A percentile compares a stretch with the other conserved stretches of the same genome.
Conservation (phyloP, 495 filamentous ascomycete genomes). For the Aspergillus olivimuriae region DNA sequence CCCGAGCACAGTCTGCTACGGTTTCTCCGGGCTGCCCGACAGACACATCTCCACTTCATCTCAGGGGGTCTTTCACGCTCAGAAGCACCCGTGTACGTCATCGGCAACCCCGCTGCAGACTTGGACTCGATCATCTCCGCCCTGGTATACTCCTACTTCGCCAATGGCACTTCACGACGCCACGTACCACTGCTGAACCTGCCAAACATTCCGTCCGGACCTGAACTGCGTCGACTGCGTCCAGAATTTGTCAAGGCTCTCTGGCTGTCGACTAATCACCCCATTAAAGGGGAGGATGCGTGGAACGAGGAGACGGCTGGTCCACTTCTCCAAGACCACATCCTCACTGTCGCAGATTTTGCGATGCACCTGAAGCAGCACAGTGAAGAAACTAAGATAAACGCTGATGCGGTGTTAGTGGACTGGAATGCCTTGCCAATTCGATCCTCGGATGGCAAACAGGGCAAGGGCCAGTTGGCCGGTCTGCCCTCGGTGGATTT, state of each 20-base stretch:
- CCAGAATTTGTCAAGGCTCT: conserved; percentile 63
- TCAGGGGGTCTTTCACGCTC: conserved; percentile 17
- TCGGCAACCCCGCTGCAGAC: conserved; percentile 54
- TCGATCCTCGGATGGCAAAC: conserved; percentile 23
- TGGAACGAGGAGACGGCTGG: conserved; percentile 26
- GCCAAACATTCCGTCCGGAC: conserved; percentile 53
- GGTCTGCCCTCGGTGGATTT: conserved; percentile 33
- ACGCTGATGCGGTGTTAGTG: conserved; percentile 56
- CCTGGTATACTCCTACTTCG: conserved; percentile 79
- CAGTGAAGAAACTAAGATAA: conserved; percentile 2
- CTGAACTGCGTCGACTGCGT: conserved; percentile 51
- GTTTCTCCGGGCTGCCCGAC: conserved; percentile 33
- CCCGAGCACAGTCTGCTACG: conserved; percentile 20
- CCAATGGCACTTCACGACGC: conserved; percentile 44
- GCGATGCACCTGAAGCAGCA: conserved; percentile 12
- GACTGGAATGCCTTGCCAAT: conserved; percentile 83
- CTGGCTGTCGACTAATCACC: conserved; percentile 32
- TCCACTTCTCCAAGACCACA: conserved; percentile 32
- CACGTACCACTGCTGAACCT: conserved; percentile 81
- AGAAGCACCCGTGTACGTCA: conserved; percentile 36
- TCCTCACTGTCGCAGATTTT: conserved; percentile 39
- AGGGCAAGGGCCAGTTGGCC: conserved; percentile 24
- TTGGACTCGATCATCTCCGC: conserved; percentile 88
- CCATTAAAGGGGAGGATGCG: conserved; percentile 11
- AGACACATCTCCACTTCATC: conserved; percentile 28